phyloP scores from a whole-genome alignment of 768 basidiomycete species.

The Hydnomerulius pinastri region DNA sequence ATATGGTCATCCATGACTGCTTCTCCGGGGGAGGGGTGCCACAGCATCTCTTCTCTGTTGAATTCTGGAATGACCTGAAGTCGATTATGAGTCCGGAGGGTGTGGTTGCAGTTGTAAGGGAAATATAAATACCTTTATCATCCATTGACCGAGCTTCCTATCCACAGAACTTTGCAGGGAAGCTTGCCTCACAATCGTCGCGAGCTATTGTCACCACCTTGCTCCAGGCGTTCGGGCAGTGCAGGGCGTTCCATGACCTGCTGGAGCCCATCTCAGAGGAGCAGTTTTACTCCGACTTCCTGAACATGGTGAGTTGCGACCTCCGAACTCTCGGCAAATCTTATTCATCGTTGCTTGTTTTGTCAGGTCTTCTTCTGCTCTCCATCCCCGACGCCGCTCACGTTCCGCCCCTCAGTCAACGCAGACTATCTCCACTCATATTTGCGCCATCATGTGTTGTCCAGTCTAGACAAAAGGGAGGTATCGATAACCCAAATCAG shows the following conservation, averaged over 20 bases:
- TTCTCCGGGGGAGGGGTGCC: conserved; percentile 96
- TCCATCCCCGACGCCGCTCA: conserved; percentile 48
- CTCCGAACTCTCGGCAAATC: background rate
- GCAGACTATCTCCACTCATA: conserved; percentile 70
- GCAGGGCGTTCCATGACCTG: conserved; percentile 82
- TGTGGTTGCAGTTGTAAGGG: conserved; percentile 76
- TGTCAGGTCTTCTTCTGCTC: conserved; percentile 84
- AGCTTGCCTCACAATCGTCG: conserved; percentile 58
- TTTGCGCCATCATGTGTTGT: conserved; percentile 62
- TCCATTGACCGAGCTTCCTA: conserved; percentile 2
- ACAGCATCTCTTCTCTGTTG: conserved; percentile 75
- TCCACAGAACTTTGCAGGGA: conserved; percentile 82
- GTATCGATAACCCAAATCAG: conserved; percentile 46
- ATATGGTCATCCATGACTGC: conserved; percentile 85
- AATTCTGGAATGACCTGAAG: conserved; percentile 81
- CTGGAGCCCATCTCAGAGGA: conserved; percentile 47
- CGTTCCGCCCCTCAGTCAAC: conserved; percentile 55
- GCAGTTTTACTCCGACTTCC: conserved; percentile 50
- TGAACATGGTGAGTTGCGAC: conserved; percentile 66
- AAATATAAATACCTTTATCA: background rate
- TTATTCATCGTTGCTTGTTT: conserved; percentile 7
- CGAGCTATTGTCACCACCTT: conserved; percentile 72
- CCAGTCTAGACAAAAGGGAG: conserved; percentile 53
- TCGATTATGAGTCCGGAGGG: conserved; percentile 66
- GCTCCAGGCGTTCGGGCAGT: conserved; percentile 67